Conservation (phyloP, 371 early-diverging fungal species). For the Paraphysoderma sedebokerense region DNA sequence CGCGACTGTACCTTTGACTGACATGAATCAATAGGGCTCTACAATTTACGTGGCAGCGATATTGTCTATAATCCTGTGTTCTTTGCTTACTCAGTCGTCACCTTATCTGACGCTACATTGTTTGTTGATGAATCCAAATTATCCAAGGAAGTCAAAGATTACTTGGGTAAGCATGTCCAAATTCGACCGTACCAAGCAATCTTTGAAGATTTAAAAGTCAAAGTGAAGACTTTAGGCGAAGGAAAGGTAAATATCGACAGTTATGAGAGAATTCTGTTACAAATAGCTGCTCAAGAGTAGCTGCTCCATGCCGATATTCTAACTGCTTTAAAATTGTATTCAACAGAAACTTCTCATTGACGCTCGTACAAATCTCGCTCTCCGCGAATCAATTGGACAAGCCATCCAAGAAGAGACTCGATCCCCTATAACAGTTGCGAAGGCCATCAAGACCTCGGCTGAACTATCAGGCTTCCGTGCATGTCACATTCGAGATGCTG, state of each 20-base stretch:
- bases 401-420: constrained; percentile 9
- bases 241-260: too few species aligned
- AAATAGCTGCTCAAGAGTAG: too few species aligned
- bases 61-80: constrained; percentile 96
- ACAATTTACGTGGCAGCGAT: constrained; percentile 96
- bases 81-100: constrained; percentile 76
- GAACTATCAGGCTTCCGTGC: constrained; percentile 89
- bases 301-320: too few species aligned
- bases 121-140: constrained; percentile 67
- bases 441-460: constrained; percentile 82
- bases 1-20: constrained; percentile 15
- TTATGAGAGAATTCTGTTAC: too few species aligned
- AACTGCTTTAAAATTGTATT: too few species aligned
- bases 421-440: constrained; percentile 61
- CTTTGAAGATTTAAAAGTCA: constrained; percentile 44
- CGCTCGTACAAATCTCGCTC: constrained; percentile 40
- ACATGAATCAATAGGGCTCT: constrained; percentile 53
- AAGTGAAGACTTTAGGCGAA: not conserved
- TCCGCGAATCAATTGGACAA: constrained; percentile 31
- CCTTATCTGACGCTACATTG: constrained; percentile 41
- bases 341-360: constrained; percentile 22
- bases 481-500: constrained; percentile 87
- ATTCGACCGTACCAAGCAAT: constrained; percentile 59
- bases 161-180: constrained; percentile 38
- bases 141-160: constrained; percentile 32